Conservation (phyloP, 202 grass and related monocot species). For the Hordeum pubiflorum region DNA sequence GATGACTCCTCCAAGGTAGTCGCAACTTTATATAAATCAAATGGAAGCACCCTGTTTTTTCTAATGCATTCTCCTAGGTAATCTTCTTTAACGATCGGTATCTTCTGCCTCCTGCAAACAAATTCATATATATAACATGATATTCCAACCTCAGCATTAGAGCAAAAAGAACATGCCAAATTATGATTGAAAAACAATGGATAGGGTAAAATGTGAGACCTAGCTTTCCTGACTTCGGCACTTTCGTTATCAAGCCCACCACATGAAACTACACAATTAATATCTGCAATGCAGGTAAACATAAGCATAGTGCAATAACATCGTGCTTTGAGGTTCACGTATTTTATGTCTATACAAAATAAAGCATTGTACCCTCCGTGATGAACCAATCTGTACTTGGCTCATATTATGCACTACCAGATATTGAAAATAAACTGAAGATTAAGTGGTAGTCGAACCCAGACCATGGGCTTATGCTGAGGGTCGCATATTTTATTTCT, state of each 20-base stretch:
- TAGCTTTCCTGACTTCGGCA: constrained; percentile 79
- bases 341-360: not conserved
- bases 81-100: constrained; percentile 73
- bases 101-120: constrained; percentile 74
- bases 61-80: constrained; percentile 70
- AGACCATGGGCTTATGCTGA: not conserved
- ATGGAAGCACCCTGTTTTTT: constrained; percentile 66
- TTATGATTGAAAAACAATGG: not conserved
- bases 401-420: not conserved
- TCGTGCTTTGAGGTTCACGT: not conserved
- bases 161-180: not conserved
- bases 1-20: constrained; percentile 47
- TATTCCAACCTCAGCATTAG: not conserved
- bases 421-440: not conserved
- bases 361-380: not conserved
- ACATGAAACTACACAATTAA: constrained; percentile 66
- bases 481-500: not conserved
- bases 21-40: constrained; percentile 77
- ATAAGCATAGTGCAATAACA: constrained; percentile 21
- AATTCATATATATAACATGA: constrained; percentile 9
- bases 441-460: not conserved
- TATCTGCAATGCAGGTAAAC: constrained; percentile 52
- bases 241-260: constrained; percentile 58
- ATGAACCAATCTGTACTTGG: not conserved
- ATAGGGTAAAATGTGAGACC: constrained; percentile 27